Conservation (phyloP, 1,139 yeast species). For the Pichia kudriavzevii region DNA sequence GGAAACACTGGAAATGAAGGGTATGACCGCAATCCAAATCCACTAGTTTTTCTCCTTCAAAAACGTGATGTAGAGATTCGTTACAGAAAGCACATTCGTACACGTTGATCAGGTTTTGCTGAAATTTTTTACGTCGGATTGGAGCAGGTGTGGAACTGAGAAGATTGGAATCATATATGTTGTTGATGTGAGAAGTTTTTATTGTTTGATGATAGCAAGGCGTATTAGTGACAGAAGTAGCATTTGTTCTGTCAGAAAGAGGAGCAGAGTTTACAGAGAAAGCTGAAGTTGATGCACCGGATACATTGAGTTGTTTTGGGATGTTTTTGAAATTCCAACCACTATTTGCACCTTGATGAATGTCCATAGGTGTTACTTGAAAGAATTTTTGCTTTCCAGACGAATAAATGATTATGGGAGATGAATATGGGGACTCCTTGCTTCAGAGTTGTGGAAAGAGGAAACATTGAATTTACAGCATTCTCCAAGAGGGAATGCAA, state of each 20-base stretch:
- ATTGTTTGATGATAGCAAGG: not conserved
- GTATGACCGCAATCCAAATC: conserved; percentile 18
- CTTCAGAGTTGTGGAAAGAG: no score
- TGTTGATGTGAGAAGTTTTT: not conserved
- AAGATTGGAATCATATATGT: not conserved
- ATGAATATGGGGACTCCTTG: no score
- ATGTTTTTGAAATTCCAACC: conserved; percentile 7
- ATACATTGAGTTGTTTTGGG: conserved; percentile 8
- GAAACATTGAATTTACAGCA: no score
- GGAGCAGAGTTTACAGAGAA: conserved; percentile 9
- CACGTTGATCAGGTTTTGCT: no score
- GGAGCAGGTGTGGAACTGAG: not conserved
- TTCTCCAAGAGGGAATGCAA: no score
- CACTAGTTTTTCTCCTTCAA: conserved; percentile 18
- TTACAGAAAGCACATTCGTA: conserved; percentile 15
- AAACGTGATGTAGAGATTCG: conserved; percentile 14
- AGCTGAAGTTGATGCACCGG: conserved; percentile 8
- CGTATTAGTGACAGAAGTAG: conserved; percentile 3
- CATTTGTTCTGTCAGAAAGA: conserved; percentile 3
- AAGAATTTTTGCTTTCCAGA: not conserved
- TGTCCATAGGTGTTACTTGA: no score
- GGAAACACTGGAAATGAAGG: conserved; percentile 17
- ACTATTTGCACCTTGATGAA: no score
- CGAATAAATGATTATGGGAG: no score
- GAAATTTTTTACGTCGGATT: no score